These are phyloP conservation scores for Fomes fomentarius DNA, from an alignment of 1,284 basidiomycete species.

Conservation along the genomic window DNA sequence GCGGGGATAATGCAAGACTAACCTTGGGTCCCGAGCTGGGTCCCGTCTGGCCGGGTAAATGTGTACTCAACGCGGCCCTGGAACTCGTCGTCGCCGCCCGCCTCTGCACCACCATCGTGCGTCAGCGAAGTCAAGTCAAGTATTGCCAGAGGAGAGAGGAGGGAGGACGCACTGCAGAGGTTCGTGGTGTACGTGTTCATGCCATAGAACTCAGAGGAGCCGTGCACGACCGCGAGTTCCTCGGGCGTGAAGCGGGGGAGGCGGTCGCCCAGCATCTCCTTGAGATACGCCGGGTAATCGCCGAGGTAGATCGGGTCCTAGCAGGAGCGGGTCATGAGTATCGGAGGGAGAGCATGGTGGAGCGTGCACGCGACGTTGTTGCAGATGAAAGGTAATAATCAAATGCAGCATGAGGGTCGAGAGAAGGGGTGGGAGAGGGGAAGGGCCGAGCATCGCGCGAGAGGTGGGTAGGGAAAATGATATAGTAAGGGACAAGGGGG, in stretches of 20 bases:
- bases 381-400: no score
- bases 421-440: background rate
- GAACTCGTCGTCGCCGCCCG: conserved; percentile 66
- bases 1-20: conserved; percentile 15
- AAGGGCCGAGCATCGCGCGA: background rate
- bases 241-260: conserved; percentile 68
- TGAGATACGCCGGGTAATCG: conserved; percentile 67
- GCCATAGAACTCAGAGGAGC: conserved; percentile 73
- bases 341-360: background rate
- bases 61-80: conserved; percentile 65
- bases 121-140: no score
- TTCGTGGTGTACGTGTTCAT: conserved; percentile 79
- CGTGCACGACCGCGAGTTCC: conserved; percentile 64
- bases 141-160: background rate
- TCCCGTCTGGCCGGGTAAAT: conserved; percentile 66
- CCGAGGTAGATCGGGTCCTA: conserved; percentile 78
- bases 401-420: no score
- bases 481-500: background rate
- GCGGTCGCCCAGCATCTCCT: conserved; percentile 61
- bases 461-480: background rate
- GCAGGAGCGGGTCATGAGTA: background rate
- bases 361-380: background rate
- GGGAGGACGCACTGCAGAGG: conserved; percentile 53
- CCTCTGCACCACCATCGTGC: conserved; percentile 42
- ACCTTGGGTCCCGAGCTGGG: conserved; percentile 71